A percentile compares a stretch with the other conserved stretches of the same genome.
phyloP scores from a whole-genome alignment of 495 filamentous ascomycete species.

The Venustampulla echinocandica region DNA sequence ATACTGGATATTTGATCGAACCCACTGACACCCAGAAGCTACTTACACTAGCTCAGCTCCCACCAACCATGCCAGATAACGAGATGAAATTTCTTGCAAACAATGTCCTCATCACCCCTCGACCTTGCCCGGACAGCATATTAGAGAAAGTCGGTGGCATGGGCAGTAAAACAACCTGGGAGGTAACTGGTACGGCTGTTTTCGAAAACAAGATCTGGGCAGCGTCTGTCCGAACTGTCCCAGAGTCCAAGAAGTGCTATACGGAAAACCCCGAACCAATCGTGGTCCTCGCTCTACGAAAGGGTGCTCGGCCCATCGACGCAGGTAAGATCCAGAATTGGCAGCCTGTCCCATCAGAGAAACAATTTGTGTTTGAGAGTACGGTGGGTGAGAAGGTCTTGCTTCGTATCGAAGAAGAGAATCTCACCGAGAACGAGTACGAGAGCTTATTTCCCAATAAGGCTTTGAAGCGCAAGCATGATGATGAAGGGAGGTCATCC shows the following conservation, averaged over 20 bases:
- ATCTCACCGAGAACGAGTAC: slow-evolving; percentile 44
- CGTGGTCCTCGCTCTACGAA: slow-evolving; percentile 67
- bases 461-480: slow-evolving; percentile 46
- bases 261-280: slow-evolving; percentile 65
- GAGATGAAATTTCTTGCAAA: slow-evolving; percentile 82
- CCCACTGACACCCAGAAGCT: slow-evolving; percentile 59
- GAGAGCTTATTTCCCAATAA: slow-evolving; percentile 49
- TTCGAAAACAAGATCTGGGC: slow-evolving; percentile 84
- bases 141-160: slow-evolving; percentile 78
- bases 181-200: slow-evolving; percentile 64
- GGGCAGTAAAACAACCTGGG: slow-evolving; percentile 72
- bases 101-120: slow-evolving; percentile 78
- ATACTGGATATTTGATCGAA: slow-evolving; percentile 85
- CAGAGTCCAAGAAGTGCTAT: slow-evolving; percentile 52
- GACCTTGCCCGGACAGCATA: slow-evolving; percentile 56
- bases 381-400: slow-evolving; percentile 79
- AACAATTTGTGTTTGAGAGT: slow-evolving; percentile 61
- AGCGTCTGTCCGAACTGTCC: slow-evolving; percentile 64
- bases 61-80: slow-evolving; percentile 43
- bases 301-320: slow-evolving; percentile 66
- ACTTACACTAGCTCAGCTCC: slow-evolving; percentile 54
- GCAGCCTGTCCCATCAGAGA: slow-evolving; percentile 63
- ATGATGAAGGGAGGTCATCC: slow-evolving; percentile 33
- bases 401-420: slow-evolving; percentile 68
- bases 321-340: slow-evolving; percentile 77